Percentiles rank a stretch among this genome's conserved stretches.
phyloP scores from a whole-genome alignment of 768 basidiomycete genomes.

The Kwoniella sp. region DNA sequence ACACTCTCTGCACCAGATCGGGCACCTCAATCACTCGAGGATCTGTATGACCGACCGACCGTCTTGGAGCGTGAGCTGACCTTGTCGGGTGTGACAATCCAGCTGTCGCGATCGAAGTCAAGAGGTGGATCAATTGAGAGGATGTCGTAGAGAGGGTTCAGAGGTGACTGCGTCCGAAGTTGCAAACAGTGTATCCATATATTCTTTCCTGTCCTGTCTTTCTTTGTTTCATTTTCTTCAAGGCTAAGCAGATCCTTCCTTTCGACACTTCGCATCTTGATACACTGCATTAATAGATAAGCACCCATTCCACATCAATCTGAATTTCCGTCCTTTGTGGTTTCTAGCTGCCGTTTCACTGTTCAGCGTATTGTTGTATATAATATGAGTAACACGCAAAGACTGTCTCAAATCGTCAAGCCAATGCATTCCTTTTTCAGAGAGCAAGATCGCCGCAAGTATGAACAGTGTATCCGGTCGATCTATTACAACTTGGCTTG shows the following conservation, averaged over 20 bases:
- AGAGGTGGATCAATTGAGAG: slow-evolving; percentile 8
- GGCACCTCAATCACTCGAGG: no score
- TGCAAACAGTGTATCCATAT: not conserved
- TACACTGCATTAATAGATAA: not conserved
- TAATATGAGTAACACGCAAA: no score
- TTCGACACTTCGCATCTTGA: not conserved
- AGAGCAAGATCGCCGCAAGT: no score
- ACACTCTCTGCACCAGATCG: no score
- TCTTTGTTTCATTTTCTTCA: not conserved
- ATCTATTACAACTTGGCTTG: slow-evolving; percentile 38
- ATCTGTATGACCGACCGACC: not conserved
- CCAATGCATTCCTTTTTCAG: no score
- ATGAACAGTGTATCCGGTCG: no score
- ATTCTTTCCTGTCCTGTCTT: not conserved
- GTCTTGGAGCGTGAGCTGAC: not conserved
- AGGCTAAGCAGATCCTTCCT: not conserved
- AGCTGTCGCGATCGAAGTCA: slow-evolving; percentile 6
- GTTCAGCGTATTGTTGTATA: no score
- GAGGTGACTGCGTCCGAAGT: no score
- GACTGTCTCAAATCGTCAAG: no score
- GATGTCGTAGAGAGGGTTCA: not conserved
- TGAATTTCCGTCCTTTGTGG: no score
- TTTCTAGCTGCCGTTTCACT: no score
- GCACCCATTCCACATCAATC: not conserved
- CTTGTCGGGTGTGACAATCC: no score